phyloP scores from a whole-genome alignment of 148 eudicot species.

The Cornus controversa region DNA sequence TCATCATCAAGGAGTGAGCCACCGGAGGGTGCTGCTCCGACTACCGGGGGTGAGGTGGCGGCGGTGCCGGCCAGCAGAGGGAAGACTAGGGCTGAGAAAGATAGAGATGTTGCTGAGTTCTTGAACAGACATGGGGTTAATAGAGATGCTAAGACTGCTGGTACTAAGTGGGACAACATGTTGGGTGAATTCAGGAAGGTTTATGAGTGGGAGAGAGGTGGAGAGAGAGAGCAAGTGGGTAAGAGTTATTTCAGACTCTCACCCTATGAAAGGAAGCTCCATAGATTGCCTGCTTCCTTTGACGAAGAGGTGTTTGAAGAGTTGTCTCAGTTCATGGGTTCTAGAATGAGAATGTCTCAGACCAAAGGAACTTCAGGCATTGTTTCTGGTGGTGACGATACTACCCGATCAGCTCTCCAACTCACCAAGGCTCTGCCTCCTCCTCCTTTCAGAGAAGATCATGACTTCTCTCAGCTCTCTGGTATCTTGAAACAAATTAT shows the following conservation, averaged over 20 bases:
- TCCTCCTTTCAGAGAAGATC: constrained; percentile 43
- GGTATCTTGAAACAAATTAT: constrained; percentile 17
- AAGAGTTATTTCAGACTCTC: constrained; percentile 79
- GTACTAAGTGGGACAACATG: constrained; percentile 94
- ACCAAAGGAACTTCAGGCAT: background rate
- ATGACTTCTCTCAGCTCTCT: constrained; percentile 33
- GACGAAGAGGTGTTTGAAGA: constrained; percentile 89
- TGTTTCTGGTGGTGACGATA: constrained; percentile 20
- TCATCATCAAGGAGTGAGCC: background rate
- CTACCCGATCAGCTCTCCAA: constrained; percentile 10
- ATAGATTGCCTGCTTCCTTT: constrained; percentile 79
- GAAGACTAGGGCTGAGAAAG: constrained; percentile 77
- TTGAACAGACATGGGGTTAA: constrained; percentile 55
- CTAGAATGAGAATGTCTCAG: constrained; percentile 48
- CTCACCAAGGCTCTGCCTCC: constrained; percentile 38
- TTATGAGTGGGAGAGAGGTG: constrained; percentile 83
- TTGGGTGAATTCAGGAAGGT: constrained; percentile 87
- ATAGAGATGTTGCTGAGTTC: constrained; percentile 68
- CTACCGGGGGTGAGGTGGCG: background rate
- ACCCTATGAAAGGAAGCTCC: constrained; percentile 65
- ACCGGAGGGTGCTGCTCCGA: constrained; percentile 11
- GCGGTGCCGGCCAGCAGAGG: constrained; percentile 32
- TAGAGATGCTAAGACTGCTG: constrained; percentile 82
- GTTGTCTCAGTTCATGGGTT: constrained; percentile 77
- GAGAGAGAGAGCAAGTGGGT: constrained; percentile 59